Conservation (phyloP, 208 protist species). For the Crithidia fasciculata region DNA sequence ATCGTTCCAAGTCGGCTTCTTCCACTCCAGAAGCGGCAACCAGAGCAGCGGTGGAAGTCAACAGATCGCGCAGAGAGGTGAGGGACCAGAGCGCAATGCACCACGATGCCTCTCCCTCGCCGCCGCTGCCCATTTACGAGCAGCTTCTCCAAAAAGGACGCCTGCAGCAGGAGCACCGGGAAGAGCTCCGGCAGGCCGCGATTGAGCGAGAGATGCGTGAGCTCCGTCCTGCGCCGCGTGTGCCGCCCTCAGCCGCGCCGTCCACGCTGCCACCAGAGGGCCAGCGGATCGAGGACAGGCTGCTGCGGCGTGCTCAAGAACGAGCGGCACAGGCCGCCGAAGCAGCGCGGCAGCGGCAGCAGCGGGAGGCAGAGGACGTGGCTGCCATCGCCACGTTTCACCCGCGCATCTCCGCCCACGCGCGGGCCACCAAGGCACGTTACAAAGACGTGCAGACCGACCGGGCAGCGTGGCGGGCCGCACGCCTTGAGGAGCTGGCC, state of each 20-base stretch:
- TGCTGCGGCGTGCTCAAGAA: not conserved
- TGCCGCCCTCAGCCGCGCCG: not conserved
- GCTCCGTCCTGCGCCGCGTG: conserved; percentile 46
- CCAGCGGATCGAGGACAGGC: conserved; percentile 48
- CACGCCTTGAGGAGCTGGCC: conserved; percentile 34
- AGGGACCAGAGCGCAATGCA: too few relatives aligned
- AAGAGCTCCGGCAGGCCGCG: conserved; percentile 41
- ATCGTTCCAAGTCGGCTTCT: too few relatives aligned
- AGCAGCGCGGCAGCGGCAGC: conserved; percentile 29
- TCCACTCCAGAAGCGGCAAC: too few relatives aligned
- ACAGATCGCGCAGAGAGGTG: too few relatives aligned
- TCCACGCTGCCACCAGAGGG: conserved; percentile 20
- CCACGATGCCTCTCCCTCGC: not conserved
- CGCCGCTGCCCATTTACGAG: conserved; percentile 58
- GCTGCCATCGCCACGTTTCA: conserved; percentile 44
- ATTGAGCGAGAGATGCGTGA: conserved; percentile 47
- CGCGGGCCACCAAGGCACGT: conserved; percentile 41
- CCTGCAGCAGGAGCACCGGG: conserved; percentile 48
- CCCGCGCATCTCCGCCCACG: conserved; percentile 60
- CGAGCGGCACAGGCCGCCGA: conserved; percentile 10
- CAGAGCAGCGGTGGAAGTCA: too few relatives aligned
- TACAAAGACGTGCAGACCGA: conserved; percentile 31
- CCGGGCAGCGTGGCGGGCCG: conserved; percentile 32
- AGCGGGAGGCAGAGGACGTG: conserved; percentile 48
- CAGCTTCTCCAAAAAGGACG: conserved; percentile 72